These are phyloP conservation scores for Aspergillus haitiensis DNA, from an alignment of 495 filamentous ascomycete genomes.

Conservation along the genomic window DNA sequence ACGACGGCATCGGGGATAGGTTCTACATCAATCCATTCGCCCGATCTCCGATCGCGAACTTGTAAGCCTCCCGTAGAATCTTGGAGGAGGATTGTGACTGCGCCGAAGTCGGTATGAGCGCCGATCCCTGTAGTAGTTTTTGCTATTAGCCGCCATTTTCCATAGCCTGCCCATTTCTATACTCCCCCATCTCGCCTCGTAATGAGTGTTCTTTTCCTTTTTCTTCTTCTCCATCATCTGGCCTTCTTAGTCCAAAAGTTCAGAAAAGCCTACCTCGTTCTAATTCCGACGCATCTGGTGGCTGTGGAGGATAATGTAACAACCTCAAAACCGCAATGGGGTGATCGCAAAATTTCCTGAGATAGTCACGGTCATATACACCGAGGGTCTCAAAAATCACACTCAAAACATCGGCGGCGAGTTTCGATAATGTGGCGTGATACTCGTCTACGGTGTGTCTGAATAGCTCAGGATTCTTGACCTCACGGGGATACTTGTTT, in stretches of 20 bases:
- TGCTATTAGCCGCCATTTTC: not conserved
- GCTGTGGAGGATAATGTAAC: constrained; percentile 51
- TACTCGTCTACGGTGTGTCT: constrained; percentile 32
- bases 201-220: no score
- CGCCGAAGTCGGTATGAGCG: constrained; percentile 55
- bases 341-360: constrained; percentile 38
- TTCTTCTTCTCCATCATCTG: no score
- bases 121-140: constrained; percentile 35
- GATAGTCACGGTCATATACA: constrained; percentile 32
- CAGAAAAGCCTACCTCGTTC: constrained; percentile 14
- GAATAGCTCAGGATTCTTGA: constrained; percentile 33
- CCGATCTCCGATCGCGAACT: constrained; percentile 38
- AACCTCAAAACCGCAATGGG: constrained; percentile 40
- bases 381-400: constrained; percentile 42
- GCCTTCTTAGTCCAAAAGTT: not conserved
- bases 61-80: constrained; percentile 43
- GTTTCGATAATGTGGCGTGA: constrained; percentile 38
- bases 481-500: constrained; percentile 47
- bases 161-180: not conserved
- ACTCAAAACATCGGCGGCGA: constrained; percentile 31
- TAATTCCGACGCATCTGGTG: constrained; percentile 27
- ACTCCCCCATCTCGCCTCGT: no score
- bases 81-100: constrained; percentile 47
- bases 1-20: constrained; percentile 42
- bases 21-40: constrained; percentile 32